Evolutionary conservation across 352 stramenopile species (phyloP), one percentile per base, ranked within the genome.

Genomic region (Pythium sukuiense): DNA sequence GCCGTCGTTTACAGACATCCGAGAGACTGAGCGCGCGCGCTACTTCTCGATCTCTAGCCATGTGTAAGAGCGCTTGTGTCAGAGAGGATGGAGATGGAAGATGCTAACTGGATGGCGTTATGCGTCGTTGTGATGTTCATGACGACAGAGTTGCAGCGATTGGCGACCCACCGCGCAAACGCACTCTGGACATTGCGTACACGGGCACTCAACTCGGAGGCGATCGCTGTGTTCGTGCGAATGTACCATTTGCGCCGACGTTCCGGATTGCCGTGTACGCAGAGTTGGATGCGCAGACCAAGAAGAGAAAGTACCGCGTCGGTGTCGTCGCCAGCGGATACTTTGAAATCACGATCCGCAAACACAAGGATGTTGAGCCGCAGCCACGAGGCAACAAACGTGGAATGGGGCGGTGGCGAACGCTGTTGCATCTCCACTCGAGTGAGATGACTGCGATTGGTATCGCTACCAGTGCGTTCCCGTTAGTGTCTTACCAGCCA

Each of bases 321-420:
- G 83, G 85, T 13, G 65, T 92, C 11, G 67, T 80, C 14, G 63
- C 71, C 5, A 83, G 85, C 56, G 83, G 76, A 14, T 95, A 95
- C 58, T 95, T 92, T 62, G 87, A 95, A 63, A 76, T 92, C 54
- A 81, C 75, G 14, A 79, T 95, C 24, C 61, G 61, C 0, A 70
- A 68, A 20, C 69, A 72, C n/a, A 64, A 75, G 41, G 55, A 54
- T 3, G 26, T n/a, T 29, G 5, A n/a, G 29, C 45, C 45, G 3
- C 45, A 18, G 29, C 45, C 18, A 6, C n/a, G 3, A 29, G 35
- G 3, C 3, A 29, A 29, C 0, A 20, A 13, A 0, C 45, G 45
- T 6, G 45, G 45, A 27, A n/a, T 59, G 29, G 55, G 43, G 3
- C 66, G 33, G 29, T 33, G 57, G 16, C 27, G 32, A 2, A 18